Conservation (phyloP, 306 rosid species). For the Argentina anserina region DNA sequence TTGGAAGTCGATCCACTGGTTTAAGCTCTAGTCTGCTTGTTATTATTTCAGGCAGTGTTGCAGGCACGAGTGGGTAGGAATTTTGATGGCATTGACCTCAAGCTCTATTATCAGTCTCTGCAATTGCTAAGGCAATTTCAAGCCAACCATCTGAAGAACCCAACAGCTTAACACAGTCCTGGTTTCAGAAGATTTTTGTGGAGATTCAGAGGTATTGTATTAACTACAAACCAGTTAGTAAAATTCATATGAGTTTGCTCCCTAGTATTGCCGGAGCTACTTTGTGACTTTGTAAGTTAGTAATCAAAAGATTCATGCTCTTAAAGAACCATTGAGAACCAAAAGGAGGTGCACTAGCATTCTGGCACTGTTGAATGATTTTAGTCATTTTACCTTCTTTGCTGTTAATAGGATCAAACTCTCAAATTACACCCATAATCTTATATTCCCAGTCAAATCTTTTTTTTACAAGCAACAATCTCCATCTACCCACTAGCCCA, state of each 20-base stretch:
- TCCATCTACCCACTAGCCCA: background rate
- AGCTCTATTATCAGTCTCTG: slow-evolving; percentile 73
- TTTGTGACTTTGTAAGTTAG: background rate
- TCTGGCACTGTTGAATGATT: background rate
- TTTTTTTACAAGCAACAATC: background rate
- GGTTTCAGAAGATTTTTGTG: background rate
- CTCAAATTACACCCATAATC: background rate
- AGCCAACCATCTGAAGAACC: slow-evolving; percentile 46
- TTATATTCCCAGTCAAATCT: background rate
- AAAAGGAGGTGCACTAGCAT: background rate
- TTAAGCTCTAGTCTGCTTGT: slow-evolving; percentile 14
- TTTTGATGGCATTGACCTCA: slow-evolving; percentile 86
- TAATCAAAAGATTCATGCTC: background rate
- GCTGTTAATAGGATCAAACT: background rate
- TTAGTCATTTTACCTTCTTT: background rate
- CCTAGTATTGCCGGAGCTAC: background rate
- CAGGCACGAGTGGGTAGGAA: slow-evolving; percentile 80
- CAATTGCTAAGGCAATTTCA: slow-evolving; percentile 68
- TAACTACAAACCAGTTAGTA: background rate
- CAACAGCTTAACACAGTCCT: slow-evolving; percentile 21
- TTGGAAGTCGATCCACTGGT: slow-evolving; percentile 5
- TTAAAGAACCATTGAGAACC: background rate
- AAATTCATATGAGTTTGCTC: background rate
- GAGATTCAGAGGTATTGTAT: background rate
- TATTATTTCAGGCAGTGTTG: slow-evolving; percentile 58